Evolutionary conservation across 179 eudicot genomes (phyloP).

Genomic region (Vitellaria paradoxa): DNA sequence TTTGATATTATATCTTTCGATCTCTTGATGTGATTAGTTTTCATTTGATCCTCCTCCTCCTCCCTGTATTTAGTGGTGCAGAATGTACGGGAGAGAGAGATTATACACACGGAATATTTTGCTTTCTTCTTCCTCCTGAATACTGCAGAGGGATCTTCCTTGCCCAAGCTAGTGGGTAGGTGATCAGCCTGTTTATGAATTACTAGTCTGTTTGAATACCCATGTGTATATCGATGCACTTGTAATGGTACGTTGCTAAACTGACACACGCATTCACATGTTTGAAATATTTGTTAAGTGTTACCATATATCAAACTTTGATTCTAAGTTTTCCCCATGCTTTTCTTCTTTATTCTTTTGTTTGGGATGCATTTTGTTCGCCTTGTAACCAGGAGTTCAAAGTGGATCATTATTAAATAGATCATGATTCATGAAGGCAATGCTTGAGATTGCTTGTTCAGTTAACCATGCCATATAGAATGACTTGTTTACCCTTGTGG

Average conservation of each 20-base stretch:
- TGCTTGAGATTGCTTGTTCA: conserved; percentile 2
- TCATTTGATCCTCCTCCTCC: neutral
- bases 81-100: conserved; percentile 17
- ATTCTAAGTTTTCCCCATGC: conserved; percentile 33
- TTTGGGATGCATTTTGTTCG: conserved; percentile 14
- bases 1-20: neutral
- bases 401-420: neutral
- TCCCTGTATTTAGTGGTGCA: neutral
- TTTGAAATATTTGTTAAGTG: conserved; percentile 1
- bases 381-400: neutral
- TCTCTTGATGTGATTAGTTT: conserved; percentile 12
- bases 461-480: neutral
- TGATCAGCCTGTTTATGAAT: neutral
- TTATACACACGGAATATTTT: conserved; percentile 38
- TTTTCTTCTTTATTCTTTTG: conserved; percentile 26
- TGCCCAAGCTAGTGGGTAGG: conserved; percentile 1
- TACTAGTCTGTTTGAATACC: neutral
- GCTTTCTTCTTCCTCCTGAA: conserved; percentile 46
- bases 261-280: neutral
- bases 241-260: neutral
- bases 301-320: conserved; percentile 23
- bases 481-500: neutral
- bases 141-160: conserved; percentile 24
- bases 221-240: neutral
- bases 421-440: neutral